Evolutionary conservation across 2,329 filamentous ascomycete genomes (phyloP).

Genomic region (Dendrostoma leiphaemia): DNA sequence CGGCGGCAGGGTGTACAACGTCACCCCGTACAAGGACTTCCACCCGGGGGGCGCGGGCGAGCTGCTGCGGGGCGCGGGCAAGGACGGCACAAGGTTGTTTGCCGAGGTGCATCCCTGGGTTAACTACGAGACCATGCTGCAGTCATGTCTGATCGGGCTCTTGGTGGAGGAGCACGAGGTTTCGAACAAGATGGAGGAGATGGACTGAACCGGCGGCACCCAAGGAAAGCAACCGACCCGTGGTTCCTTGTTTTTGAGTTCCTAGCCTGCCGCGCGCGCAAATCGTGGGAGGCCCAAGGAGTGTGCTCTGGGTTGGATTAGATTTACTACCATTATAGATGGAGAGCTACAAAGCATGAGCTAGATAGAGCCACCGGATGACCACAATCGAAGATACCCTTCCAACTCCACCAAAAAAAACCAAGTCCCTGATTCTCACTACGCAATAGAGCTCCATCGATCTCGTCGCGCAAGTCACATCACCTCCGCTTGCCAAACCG

Average conservation of each 20-base stretch:
- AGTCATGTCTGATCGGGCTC: constrained; percentile 61
- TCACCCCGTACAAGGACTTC: constrained; percentile 83
- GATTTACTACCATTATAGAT: background rate
- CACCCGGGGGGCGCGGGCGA: constrained; percentile 86
- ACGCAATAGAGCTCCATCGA: background rate
- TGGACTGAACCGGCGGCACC: constrained; percentile 49
- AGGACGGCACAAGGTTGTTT: constrained; percentile 63
- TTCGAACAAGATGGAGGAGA: constrained; percentile 52
- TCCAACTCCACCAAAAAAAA: too few species aligned
- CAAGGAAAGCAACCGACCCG: background rate
- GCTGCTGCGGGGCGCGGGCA: constrained; percentile 60
- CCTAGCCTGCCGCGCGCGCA: too few species aligned
- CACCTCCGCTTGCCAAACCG: constrained; percentile 51
- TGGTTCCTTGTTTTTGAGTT: too few species aligned
- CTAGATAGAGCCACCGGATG: background rate
- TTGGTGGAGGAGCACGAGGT: constrained; percentile 54
- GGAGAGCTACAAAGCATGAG: background rate
- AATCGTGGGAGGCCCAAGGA: too few species aligned
- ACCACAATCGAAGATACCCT: background rate
- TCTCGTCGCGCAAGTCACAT: too few species aligned
- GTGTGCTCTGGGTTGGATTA: background rate
- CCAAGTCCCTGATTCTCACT: too few species aligned
- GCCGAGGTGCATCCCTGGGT: constrained; percentile 70
- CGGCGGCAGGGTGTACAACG: constrained; percentile 90
- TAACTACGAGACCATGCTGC: constrained; percentile 69